phyloP scores from a whole-genome alignment of 495 filamentous ascomycete genomes.

The Penicillium psychrofluorescens region DNA sequence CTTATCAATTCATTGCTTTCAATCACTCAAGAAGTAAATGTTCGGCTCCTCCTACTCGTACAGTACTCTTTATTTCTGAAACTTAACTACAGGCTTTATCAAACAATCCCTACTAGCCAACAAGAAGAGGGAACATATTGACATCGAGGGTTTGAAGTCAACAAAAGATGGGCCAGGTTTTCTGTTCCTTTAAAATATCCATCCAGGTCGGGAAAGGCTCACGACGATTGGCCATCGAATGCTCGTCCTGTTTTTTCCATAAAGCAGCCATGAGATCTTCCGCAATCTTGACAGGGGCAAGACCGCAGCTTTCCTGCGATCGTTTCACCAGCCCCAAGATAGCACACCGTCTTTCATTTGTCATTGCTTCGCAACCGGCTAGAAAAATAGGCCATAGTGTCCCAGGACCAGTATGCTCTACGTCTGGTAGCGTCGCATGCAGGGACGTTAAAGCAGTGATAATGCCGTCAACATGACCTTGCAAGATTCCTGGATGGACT shows the following conservation, averaged over 20 bases:
- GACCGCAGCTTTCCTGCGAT: slow-evolving; percentile 1
- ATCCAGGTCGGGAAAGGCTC: slow-evolving; percentile 17
- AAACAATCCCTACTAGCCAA: no score
- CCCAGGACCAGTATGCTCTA: slow-evolving; percentile 7
- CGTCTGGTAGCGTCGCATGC: background rate
- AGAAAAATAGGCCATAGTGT: slow-evolving; percentile 21
- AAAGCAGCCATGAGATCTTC: slow-evolving; percentile 12
- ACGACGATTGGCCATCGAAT: slow-evolving; percentile 2
- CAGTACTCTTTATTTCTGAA: no score
- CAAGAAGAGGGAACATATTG: no score
- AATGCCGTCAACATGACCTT: slow-evolving; percentile 11
- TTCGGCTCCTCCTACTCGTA: no score
- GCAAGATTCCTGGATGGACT: slow-evolving; percentile 14
- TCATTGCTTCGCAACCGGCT: slow-evolving; percentile 16
- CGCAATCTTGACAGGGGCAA: slow-evolving; percentile 8
- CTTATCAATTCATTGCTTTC: no score
- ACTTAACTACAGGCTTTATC: no score
- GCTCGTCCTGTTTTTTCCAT: slow-evolving; percentile 15
- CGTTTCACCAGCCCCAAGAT: slow-evolving; percentile 9
- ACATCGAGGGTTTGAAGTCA: background rate
- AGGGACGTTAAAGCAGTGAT: slow-evolving; percentile 11
- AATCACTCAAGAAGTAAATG: no score
- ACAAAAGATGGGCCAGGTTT: slow-evolving; percentile 18
- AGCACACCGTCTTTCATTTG: slow-evolving; percentile 2
- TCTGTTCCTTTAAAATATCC: slow-evolving; percentile 6